Evolutionary conservation across 331 rosid genomes (phyloP), one percentile per base, ranked within the genome.

Genomic region (Ulmus americana): DNA sequence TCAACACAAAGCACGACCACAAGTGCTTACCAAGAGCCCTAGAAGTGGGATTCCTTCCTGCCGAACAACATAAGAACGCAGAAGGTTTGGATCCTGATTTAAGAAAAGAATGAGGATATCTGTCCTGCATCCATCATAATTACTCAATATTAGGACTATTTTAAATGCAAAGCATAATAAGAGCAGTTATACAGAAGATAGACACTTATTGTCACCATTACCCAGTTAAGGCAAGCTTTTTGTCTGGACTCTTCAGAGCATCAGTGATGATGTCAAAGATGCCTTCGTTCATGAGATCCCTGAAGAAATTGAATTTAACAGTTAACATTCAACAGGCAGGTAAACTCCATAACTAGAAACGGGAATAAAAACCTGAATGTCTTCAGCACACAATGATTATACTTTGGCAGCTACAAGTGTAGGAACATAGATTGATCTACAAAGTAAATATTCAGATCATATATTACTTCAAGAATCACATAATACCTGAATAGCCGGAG

Each of bases 211-310:
- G 55, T 73, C 67, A 73, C 51, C 82, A 69, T 64, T 86, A 91
- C 97, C 97, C 97, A 80, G 86, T 91, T 65, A 91, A 68, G 41
- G 86, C 85, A 72, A 91, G 85, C 81, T 79, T 88, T 74, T 91
- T 88, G 83, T 91, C 97, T 74, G 77, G 63, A 83, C 86, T 80
- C 77, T 85, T 96, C 79, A 91, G 67, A 55, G 86, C 85, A 76
- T 88, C 88, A 15, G 84, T 70, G 50, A 88, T 69, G 67, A 91
- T 80, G 56, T 85, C 94, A 75, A 91, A 91, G 75, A 91, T 86
- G 39, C 97, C 97, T 84, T 91, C 97, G 77, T 83, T 88, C 90
- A 80, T 83, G 59, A 91, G 87, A 83, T 91, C 96, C 90, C 97
- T 91, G 67, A 64, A 55, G 15, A 65, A 38, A 55, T 35, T 40